Evolutionary conservation across 495 filamentous ascomycete species (phyloP), one percentile per base, ranked within the genome.

Genomic region (Podospora fimiseda): DNA sequence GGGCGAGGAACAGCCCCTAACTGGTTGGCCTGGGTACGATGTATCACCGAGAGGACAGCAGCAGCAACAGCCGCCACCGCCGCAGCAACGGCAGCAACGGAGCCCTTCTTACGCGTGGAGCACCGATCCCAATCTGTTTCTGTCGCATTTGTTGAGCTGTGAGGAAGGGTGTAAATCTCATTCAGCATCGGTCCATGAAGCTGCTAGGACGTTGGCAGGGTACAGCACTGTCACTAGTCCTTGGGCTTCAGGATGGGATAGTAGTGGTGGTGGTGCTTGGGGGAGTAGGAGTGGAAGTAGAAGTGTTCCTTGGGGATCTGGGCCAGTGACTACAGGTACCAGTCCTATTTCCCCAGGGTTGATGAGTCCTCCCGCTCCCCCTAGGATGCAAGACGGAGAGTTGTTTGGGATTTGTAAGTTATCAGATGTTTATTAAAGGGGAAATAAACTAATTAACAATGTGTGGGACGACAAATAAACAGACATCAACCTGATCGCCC

Each of bases 401-500:
- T 57, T 72, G 2, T 38, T 70, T 40, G 43, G 51, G 13, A 57
- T 68, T 20, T 70, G 69, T 72, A 60, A 14, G 69, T 66, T 21
- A 0, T 16, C 22, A n/a, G n/a, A n/a, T n/a, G n/a, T n/a, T n/a
- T n/a, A n/a, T n/a, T n/a, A n/a, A n/a, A n/a, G n/a, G n/a, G n/a
- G n/a, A n/a, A n/a, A n/a, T n/a, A n/a, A n/a, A n/a, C n/a, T n/a
- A n/a, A n/a, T n/a, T n/a, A n/a, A n/a, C n/a, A n/a, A n/a, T n/a
- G n/a, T n/a, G n/a, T n/a, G n/a, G n/a, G n/a, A n/a, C n/a, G 6
- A 22, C 8, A 9, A 16, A 30, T 3, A 3, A 14, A 13, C 74
- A 89, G 47, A 70, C 67, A 50, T 88, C 77, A 63, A 88, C 80
- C 62, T 80, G 63, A 52, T 75, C 53, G 59, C 78, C 62, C 58